Evolutionary conservation across 768 basidiomycete species (phyloP), one percentile per base, ranked within the genome.

Genomic region (Symmetrospora coprosmae): DNA sequence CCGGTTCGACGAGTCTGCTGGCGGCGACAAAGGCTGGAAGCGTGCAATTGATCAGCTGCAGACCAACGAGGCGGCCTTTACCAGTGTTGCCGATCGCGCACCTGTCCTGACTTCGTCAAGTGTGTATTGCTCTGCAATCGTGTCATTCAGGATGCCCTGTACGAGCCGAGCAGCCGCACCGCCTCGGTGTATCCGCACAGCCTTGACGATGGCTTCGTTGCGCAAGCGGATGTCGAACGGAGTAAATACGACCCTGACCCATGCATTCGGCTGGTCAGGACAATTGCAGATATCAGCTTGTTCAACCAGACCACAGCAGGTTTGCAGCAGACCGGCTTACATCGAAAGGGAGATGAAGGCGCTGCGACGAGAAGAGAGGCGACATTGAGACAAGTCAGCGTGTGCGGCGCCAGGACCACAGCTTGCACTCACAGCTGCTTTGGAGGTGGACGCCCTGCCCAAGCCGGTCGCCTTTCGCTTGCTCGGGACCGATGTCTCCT

Each of bases 161-260:
- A 58, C 27, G 4, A 58, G 30, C 19, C 40, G 39, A 8, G 23
- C 55, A 6, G 55, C 40, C 13, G 55, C 55, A 31, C 21, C 21
- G 23, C 55, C 55, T 31, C 31, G 40, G 17, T 58, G 55, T 4
- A 33, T 27, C 31, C 55, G 38, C 19, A 58, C 55, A 30, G 30
- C 23, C 33, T 46, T 43, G 11, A 43, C 43, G 31, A 58, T 58
- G 7, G 33, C 9, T 31, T 58, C 55, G 31, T 58, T 58, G 7
- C 55, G 55, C 31, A 58, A 25, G 9, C 55, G 55, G 11, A 58
- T 35, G 37, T 58, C 55, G 55, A 58, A 58, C 17, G 55, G 23
- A 8, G 30, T 43, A 21, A 45, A 46, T 11, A 25, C 14, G 27
- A 41, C 55, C 2, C 55, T 39, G 19, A 58, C 55, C 17, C 46